These are phyloP conservation scores for Neopestalotiopsis rosae DNA, from an alignment of 2,329 filamentous ascomycete species.

Conservation along the genomic window DNA sequence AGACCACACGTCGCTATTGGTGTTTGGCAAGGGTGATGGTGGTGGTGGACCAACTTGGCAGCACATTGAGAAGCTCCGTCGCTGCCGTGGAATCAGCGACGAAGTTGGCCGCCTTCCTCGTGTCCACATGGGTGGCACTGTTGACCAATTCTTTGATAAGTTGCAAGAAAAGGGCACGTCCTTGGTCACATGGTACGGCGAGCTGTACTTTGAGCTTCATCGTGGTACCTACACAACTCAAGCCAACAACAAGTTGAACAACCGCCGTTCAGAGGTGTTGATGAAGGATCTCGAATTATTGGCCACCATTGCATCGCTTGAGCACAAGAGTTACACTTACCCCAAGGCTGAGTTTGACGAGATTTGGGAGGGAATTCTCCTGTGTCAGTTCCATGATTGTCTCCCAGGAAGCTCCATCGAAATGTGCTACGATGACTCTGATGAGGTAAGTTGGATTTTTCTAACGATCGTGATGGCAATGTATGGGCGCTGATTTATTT, in stretches of 20 bases:
- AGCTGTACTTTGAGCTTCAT: constrained; percentile 97
- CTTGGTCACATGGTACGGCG: constrained; percentile 95
- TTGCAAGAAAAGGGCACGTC: constrained; percentile 80
- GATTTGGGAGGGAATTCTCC: constrained; percentile 91
- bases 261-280: constrained; percentile 83
- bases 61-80: constrained; percentile 91
- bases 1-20: constrained; percentile 86
- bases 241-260: constrained; percentile 96
- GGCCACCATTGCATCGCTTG: constrained; percentile 83
- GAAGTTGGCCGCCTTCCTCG: constrained; percentile 82
- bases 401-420: constrained; percentile 93
- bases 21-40: constrained; percentile 96
- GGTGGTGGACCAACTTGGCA: constrained; percentile 94
- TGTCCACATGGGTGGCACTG: constrained; percentile 85
- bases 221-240: constrained; percentile 97
- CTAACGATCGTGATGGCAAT: background rate
- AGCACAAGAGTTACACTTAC: constrained; percentile 78
- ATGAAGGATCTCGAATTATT: constrained; percentile 88
- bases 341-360: constrained; percentile 92
- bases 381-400: constrained; percentile 98
- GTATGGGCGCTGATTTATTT: constrained; percentile 29
- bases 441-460: constrained; percentile 59
- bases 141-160: constrained; percentile 91
- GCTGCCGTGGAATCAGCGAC: constrained; percentile 91
- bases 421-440: constrained; percentile 97